These are phyloP conservation scores for Rosellinia necatrix DNA, from an alignment of 2,329 filamentous ascomycete genomes.

Conservation along the genomic window DNA sequence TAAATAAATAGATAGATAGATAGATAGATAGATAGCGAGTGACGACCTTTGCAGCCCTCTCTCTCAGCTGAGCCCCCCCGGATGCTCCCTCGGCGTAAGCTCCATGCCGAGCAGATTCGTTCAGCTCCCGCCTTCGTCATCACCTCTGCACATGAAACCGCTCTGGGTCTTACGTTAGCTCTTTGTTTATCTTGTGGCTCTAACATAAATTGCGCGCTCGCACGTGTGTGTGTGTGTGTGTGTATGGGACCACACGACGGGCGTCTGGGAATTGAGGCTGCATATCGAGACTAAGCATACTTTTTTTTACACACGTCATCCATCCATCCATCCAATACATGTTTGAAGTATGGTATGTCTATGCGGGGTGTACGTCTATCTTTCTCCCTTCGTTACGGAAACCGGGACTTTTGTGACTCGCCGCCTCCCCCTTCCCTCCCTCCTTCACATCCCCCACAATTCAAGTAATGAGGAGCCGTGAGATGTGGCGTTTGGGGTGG, in stretches of 20 bases:
- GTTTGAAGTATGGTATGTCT: no score
- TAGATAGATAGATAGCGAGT: no score
- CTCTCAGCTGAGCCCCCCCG: conserved; percentile 9
- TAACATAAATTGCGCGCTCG: no score
- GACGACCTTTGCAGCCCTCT: conserved; percentile 1
- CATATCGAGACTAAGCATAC: neutral
- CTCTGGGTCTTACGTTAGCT: neutral
- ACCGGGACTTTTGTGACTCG: conserved; percentile 2
- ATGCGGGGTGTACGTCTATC: no score
- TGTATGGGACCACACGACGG: neutral
- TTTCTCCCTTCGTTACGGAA: neutral
- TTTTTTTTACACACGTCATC: neutral
- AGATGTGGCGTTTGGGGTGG: no score
- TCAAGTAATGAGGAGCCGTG: no score
- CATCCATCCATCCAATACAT: neutral
- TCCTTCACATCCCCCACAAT: neutral
- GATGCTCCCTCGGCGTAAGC: neutral
- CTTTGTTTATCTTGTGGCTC: neutral
- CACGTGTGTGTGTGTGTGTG: no score
- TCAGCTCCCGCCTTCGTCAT: conserved; percentile 6
- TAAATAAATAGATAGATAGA: no score
- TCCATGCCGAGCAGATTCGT: neutral
- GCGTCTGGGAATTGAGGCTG: neutral
- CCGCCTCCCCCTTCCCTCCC: neutral
- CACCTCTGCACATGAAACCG: neutral